Base-by-base conservation (phyloP, 1,284 basidiomycete genomes). In the Puccinia sorghi region DNA sequence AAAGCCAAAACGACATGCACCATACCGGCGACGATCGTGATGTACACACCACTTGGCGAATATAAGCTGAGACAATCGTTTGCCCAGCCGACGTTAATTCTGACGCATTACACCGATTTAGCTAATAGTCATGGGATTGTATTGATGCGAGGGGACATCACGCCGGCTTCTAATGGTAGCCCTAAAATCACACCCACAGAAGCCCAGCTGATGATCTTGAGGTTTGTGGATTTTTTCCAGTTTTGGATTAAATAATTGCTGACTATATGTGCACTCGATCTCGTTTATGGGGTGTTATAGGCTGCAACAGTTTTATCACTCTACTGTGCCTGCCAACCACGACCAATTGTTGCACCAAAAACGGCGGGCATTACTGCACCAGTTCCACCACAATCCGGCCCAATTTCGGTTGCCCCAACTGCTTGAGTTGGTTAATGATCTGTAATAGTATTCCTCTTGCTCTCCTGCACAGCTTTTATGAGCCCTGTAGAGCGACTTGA, bases 11-110 rank as follows among this genome's bases (percentile, higher is more conserved):
- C 81, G 81, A 0, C 80, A 81, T 12, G 43, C 20, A 52, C 7
- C 2, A n/a, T 78, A 1, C 56, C 66, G 32, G 66, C 64, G 2
- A 78, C 75, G 57, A 83, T 93, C 0, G 88, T 96, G 56, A 88
- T 99, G 71, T 97, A 97, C 86, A 96, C 96, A 0, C 92, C 96
- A 5, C 87, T 98, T 70, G 91, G 93, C 82, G 96, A 98, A 86
- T 99, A 94, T 88, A 97, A 97, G 86, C 86, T 90, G 79, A 90
- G 92, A 43, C 89, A 89, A 80, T 89, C 91, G 64, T 98, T 91
- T 85, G 93, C 96, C 3, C 94, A 93, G 52, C 95, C 96, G 0
- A 91, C 93, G 83, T 88, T 99, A 27, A 91, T 93, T 50, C 84
- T 98, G 67, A 97, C 96, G 8, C 90, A 93, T 84, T 97, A 98